phyloP scores from a whole-genome alignment of 768 basidiomycete genomes.

The Psilocybe cubensis region DNA sequence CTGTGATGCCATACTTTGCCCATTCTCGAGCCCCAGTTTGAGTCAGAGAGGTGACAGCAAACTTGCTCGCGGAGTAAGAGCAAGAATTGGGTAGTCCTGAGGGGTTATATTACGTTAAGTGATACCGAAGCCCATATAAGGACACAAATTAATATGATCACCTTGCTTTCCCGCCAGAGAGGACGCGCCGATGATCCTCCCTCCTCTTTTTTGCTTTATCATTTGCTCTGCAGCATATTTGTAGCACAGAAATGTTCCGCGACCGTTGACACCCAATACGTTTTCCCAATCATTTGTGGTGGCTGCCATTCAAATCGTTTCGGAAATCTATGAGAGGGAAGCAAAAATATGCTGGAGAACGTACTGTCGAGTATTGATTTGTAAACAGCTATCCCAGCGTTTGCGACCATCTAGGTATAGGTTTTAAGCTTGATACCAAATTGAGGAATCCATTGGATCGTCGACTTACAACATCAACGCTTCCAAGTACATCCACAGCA shows the following conservation, averaged over 20 bases:
- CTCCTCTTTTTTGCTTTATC: conserved; percentile 56
- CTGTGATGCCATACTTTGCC: conserved; percentile 40
- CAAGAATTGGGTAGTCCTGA: conserved; percentile 3
- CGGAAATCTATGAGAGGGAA: no score
- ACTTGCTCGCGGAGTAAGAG: conserved; percentile 38
- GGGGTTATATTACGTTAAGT: no score
- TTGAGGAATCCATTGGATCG: no score
- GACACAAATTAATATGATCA: no score
- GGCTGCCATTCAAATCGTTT: conserved; percentile 30
- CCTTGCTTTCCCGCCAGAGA: conserved; percentile 35
- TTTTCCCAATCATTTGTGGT: conserved; percentile 42
- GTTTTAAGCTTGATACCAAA: no score
- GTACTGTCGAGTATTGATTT: conserved; percentile 27
- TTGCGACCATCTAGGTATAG: conserved; percentile 55
- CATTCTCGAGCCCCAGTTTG: conserved; percentile 40
- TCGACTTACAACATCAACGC: conserved; percentile 50
- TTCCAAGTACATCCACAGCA: conserved; percentile 36
- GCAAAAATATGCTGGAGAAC: conserved; percentile 4
- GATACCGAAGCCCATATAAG: no score
- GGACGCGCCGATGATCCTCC: conserved; percentile 57
- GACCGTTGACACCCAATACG: conserved; percentile 52
- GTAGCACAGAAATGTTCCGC: conserved; percentile 64
- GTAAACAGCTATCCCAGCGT: conserved; percentile 37
- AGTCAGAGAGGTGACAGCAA: conserved; percentile 40
- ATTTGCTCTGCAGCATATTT: conserved; percentile 69